Base-by-base conservation (phyloP, 2,329 filamentous ascomycete species). In the Fusarium citri region DNA sequence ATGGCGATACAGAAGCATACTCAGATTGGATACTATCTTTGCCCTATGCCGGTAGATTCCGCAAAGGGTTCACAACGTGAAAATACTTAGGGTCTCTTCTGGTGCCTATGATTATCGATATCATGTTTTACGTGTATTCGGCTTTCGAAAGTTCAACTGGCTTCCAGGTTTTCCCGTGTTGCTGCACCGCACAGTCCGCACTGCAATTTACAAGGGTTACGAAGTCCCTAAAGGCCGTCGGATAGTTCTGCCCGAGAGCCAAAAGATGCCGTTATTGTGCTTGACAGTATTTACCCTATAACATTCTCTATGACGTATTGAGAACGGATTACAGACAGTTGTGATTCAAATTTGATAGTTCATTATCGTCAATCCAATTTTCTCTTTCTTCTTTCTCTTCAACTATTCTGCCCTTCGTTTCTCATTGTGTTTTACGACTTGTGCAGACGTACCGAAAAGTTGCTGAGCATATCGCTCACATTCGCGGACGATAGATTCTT, bases 381-480 rank as follows among this genome's bases (percentile, higher is more conserved):
- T 12, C n/a, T 5, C 11, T 16, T 34, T 15, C 5, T 34, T 10
- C 4, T 10, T 20, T 10, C 15, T n/a, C n/a, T 28, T 46, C 18
- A 15, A 7, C 3, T 23, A 16, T 16, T 6, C 10, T 14, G 15
- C 6, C 3, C n/a, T 37, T n/a, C 7, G 6, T 7, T 37, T 37
- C 18, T 37, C 18, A 37, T n/a, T 37, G 6, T 37, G 6, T 12
- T 37, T 7, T 6, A 18, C 16, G 3, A 37, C 18, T n/a, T 6
- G 6, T 7, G 9, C 9, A 6, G 10, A 18, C 18, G 6, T 11
- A 7, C 2, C 1, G 2, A 37, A 12, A 37, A n/a, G 3, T 7
- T 2, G 18, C 2, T n/a, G 5, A 37, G n/a, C 34, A 1, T 37
- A 4, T 37, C 7, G 34, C 2, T n/a, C 3, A 37, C 34, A 2